These are phyloP conservation scores for Saksenaea vasiformis DNA, from an alignment of 371 early-diverging fungal species.

Conservation along the genomic window DNA sequence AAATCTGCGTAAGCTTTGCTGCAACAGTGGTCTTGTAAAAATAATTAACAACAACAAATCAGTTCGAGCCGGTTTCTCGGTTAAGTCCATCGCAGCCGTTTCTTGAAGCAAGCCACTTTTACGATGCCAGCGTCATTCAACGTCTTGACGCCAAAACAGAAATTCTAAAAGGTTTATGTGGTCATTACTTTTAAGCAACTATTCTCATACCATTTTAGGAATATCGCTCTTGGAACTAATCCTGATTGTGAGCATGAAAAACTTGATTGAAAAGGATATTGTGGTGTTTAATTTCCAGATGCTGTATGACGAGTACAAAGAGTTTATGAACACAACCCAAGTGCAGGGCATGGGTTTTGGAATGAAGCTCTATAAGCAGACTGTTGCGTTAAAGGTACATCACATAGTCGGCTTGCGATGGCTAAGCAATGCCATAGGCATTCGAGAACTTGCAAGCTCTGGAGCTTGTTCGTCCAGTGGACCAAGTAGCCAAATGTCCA, in stretches of 20 bases:
- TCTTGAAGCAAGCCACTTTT: slow-evolving; percentile 41
- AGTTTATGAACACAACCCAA: slow-evolving; percentile 67
- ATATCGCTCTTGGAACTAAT: slow-evolving; percentile 81
- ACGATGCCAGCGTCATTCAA: slow-evolving; percentile 47
- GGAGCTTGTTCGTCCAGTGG: slow-evolving; percentile 70
- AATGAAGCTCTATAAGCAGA: slow-evolving; percentile 74
- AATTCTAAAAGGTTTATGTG: slow-evolving; percentile 54
- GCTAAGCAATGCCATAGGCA: slow-evolving; percentile 45
- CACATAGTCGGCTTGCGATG: neutral
- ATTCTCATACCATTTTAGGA: slow-evolving; percentile 29
- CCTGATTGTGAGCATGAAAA: slow-evolving; percentile 79
- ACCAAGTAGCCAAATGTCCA: slow-evolving; percentile 66
- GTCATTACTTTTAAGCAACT: neutral
- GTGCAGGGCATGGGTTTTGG: slow-evolving; percentile 60
- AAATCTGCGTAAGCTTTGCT: slow-evolving; percentile 56
- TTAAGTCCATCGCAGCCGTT: slow-evolving; percentile 46
- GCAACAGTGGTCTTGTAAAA: neutral
- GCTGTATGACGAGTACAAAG: slow-evolving; percentile 89
- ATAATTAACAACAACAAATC: neutral
- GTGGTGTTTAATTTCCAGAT: slow-evolving; percentile 90
- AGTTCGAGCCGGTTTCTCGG: slow-evolving; percentile 64
- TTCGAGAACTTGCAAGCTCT: slow-evolving; percentile 73
- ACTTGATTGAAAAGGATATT: slow-evolving; percentile 64
- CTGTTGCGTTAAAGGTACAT: slow-evolving; percentile 80
- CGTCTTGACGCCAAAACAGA: slow-evolving; percentile 64